A percentile compares a stretch with the other conserved stretches of the same genome.
Conservation (phyloP, 441 rosid genomes). For the Populus hybrid region DNA sequence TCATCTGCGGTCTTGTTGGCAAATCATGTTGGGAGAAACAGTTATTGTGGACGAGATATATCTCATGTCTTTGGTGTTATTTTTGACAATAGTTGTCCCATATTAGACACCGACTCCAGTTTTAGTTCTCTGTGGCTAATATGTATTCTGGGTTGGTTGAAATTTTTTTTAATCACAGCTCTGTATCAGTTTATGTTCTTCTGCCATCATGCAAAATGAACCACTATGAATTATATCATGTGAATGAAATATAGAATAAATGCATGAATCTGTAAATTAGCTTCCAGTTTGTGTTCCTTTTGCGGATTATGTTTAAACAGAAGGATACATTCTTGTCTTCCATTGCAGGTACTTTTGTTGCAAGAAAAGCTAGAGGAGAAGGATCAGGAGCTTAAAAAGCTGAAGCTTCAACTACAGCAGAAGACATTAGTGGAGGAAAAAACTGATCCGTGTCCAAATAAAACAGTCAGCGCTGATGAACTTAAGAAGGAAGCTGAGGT, state of each 20-base stretch:
- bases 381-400: slow-evolving; percentile 41
- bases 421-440: slow-evolving; percentile 26
- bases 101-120: background rate
- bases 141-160: background rate
- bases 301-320: background rate
- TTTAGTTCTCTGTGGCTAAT: background rate
- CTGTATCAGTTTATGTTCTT: background rate
- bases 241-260: background rate
- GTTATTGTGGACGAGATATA: background rate
- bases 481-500: slow-evolving; percentile 23
- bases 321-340: background rate
- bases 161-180: background rate
- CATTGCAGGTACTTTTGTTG: slow-evolving; percentile 59
- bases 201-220: background rate
- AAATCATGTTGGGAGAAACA: background rate
- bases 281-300: too few relatives aligned
- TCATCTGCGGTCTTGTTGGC: background rate
- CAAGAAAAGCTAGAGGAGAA: slow-evolving; percentile 74
- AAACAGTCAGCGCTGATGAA: slow-evolving; percentile 23
- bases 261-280: background rate
- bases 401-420: slow-evolving; percentile 45
- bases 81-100: background rate
- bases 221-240: background rate
- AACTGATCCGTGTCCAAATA: slow-evolving; percentile 22
- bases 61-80: background rate